Base-by-base conservation (phyloP, 129 eudicot genomes). In the Lactuca sativa region DNA sequence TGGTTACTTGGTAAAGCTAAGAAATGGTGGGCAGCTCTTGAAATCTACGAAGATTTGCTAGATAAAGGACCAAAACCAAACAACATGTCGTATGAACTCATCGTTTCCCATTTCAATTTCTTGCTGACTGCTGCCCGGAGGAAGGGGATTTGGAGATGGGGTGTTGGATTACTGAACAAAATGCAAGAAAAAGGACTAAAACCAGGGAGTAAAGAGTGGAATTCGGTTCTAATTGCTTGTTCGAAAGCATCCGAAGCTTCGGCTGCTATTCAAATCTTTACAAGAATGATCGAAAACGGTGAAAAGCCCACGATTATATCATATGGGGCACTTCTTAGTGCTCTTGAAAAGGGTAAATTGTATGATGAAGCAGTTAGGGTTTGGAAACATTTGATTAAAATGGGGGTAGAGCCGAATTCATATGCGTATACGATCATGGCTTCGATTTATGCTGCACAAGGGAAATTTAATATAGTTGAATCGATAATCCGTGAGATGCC, bases 1-100 rank as follows among this genome's bases (percentile, higher is more conserved):
- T 90, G 99, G 99, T 59, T 95, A 55, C 75, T 90, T 72, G 97
- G 99, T 4, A 95, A 87, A 81, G 99, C 97, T 12, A 90, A 84
- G 68, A 95, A 87, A 67, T 95, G 99, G 99, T 95, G 99, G 99
- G 97, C 96, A 0, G 99, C 97, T 7, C 75, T 95, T n/a, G 97
- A 95, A 78, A 84, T 95, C 37, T 95, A 95, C 6, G 99, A 95
- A 80, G 86, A 90, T 67, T 71, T 95, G 78, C 62, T 95, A 61
- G 99, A 95, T 37, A 83, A 77, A 80, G 97, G 99, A 13, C 99
- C 97, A 0, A 80, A 87, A 57, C 99, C 96, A 17, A 85, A 95
- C 71, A 78, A 83, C 71, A 77, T 95, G 96, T 90, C 99, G 3
- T 80, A 95, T 59, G 99, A 95, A 74, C 78, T 95, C 51, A 75